Conservation (phyloP, 1,284 basidiomycete genomes). For the Sanghuangporus baumii region DNA sequence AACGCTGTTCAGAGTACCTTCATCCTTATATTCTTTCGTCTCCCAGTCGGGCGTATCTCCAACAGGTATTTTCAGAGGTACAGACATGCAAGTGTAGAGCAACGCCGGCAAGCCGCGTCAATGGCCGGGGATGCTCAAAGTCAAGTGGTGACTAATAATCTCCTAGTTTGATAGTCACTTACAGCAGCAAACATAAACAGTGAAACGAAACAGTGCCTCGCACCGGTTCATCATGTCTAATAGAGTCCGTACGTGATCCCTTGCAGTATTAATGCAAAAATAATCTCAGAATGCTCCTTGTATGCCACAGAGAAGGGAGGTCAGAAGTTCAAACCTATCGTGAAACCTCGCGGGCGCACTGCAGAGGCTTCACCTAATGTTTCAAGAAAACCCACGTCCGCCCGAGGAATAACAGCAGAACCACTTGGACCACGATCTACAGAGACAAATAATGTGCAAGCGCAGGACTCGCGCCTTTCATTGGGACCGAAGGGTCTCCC, state of each 20-base stretch:
- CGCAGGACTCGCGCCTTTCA: neutral
- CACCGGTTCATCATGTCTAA: constrained; percentile 49
- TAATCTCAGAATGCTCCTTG: constrained; percentile 12
- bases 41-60: constrained; percentile 57
- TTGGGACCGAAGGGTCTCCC: neutral
- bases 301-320: constrained; percentile 57
- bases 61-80: constrained; percentile 41
- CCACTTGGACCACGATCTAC: neutral
- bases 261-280: neutral
- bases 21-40: constrained; percentile 32
- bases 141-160: neutral
- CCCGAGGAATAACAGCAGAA: constrained; percentile 1
- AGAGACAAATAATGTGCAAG: neutral
- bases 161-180: neutral
- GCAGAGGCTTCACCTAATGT: neutral
- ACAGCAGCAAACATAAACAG: neutral
- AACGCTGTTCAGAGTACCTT: constrained; percentile 36
- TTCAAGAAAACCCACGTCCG: constrained; percentile 6
- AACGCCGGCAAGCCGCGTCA: neutral
- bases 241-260: constrained; percentile 62
- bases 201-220: neutral
- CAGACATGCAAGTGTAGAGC: neutral
- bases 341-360: constrained; percentile 44
- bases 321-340: constrained; percentile 57
- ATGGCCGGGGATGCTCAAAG: neutral